Conservation (phyloP, 495 filamentous ascomycete genomes). For the Lasiosphaeriaceae sp. region DNA sequence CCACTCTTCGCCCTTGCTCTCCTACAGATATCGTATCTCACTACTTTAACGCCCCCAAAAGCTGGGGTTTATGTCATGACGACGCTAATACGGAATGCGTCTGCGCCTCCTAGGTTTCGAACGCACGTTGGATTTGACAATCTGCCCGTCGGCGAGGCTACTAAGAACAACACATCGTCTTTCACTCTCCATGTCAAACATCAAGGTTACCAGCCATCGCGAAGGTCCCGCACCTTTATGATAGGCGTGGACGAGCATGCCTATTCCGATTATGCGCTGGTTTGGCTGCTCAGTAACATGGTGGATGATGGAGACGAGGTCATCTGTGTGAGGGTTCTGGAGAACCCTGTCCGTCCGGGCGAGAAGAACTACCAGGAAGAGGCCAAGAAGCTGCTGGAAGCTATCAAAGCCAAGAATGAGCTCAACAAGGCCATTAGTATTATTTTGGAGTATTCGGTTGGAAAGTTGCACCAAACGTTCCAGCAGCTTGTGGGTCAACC, state of each 20-base stretch:
- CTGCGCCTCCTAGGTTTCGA: constrained; percentile 48
- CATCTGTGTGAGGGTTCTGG: constrained; percentile 86
- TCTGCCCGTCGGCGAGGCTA: constrained; percentile 61
- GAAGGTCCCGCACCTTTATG: constrained; percentile 85
- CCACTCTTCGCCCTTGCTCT: neutral
- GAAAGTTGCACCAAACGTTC: constrained; percentile 88
- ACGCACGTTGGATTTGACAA: constrained; percentile 88
- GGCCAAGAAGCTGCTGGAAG: constrained; percentile 68
- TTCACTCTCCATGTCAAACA: constrained; percentile 87
- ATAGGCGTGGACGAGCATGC: constrained; percentile 92
- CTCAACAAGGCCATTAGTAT: constrained; percentile 82
- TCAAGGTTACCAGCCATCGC: constrained; percentile 79
- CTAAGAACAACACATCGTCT: constrained; percentile 75
- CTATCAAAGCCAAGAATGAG: constrained; percentile 81
- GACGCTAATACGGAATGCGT: constrained; percentile 35
- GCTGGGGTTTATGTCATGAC: constrained; percentile 32
- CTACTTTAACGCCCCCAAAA: neutral
- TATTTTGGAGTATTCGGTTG: constrained; percentile 83
- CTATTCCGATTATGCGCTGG: constrained; percentile 91
- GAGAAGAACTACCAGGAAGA: constrained; percentile 79
- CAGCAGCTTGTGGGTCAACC: constrained; percentile 73
- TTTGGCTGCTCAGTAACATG: constrained; percentile 91
- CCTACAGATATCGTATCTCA: neutral
- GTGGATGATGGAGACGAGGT: constrained; percentile 97
- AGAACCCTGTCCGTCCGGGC: constrained; percentile 72